These are phyloP conservation scores for Balansia obtecta DNA, from an alignment of 2,329 filamentous ascomycete genomes.

Conservation along the genomic window DNA sequence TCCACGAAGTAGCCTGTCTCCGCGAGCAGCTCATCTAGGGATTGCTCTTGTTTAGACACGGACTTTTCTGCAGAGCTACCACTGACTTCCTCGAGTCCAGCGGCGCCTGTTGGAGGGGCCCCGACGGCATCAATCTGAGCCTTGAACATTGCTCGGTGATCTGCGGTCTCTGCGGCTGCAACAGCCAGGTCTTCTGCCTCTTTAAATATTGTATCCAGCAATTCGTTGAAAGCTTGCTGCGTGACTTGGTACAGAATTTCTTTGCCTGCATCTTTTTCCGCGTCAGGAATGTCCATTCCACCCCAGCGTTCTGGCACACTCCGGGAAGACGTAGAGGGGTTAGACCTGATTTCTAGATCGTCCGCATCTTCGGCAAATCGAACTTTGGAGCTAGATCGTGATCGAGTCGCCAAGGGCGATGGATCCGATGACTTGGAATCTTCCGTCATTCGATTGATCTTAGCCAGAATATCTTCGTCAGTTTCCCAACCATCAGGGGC, in stretches of 20 bases:
- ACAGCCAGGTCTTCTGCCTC: constrained; percentile 66
- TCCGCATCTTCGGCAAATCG: constrained; percentile 61
- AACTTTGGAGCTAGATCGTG: constrained; percentile 68
- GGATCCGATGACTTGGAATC: constrained; percentile 31
- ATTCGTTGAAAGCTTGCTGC: constrained; percentile 82
- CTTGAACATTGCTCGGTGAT: constrained; percentile 44
- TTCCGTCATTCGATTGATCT: constrained; percentile 15
- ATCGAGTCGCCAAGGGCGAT: constrained; percentile 18
- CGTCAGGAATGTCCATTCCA: constrained; percentile 65
- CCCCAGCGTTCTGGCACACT: constrained; percentile 65
- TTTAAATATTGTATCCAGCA: constrained; percentile 78
- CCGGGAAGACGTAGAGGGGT: constrained; percentile 59
- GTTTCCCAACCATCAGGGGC: constrained; percentile 51
- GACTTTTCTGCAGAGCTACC: neutral
- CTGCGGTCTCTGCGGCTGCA: constrained; percentile 49
- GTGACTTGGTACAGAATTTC: constrained; percentile 87
- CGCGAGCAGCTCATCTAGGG: constrained; percentile 25
- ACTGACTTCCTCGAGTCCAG: neutral
- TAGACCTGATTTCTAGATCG: constrained; percentile 59
- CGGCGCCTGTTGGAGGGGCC: constrained; percentile 13
- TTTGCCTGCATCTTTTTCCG: constrained; percentile 71
- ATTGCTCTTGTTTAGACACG: constrained; percentile 16
- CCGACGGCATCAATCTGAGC: constrained; percentile 32
- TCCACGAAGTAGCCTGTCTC: constrained; percentile 33
- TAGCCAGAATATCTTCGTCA: constrained; percentile 42